Base-by-base conservation (phyloP, 495 filamentous ascomycete species). In the Cladorrhinum samala region DNA sequence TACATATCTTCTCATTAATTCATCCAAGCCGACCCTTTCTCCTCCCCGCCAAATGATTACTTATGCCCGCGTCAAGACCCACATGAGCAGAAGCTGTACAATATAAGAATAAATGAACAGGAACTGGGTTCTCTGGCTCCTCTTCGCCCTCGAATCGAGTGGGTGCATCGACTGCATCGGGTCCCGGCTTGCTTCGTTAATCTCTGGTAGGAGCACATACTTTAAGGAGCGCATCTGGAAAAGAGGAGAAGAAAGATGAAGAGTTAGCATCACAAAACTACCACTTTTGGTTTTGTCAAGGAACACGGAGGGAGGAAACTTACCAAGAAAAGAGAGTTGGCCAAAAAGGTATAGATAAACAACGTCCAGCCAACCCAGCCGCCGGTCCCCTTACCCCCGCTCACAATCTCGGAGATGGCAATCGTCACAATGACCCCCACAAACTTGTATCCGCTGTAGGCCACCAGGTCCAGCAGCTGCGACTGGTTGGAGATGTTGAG, bases 391-490 rank as follows among this genome's bases (percentile, higher is more conserved):
- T 80, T 78, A 14, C 87, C 87, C 0, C 83, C 81, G 46, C 83
- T 92, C 40, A 91, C 65, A 17, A 88, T 75, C 70, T 91, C 88
- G 4, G 88, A 83, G 1, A 90, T 70, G 24, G 86, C 73, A 42
- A 96, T 78, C 2, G 88, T 96, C 46, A 87, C 77, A 56, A 96
- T 97, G 50, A 94, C 89, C 8, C 93, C 93, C 38, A 97, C 93
- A 61, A 97, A 99, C 72, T 99, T 99, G 70, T 99, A 99, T 11
- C 94, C 94, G 5, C 87, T 91, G 67, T 99, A 99, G 2, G 94
- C 93, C 37, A 97, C 83, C 33, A 99, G 68, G 58, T 99, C 93
- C 52, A 96, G 77, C 19, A 99, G 76, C 68, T 97, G 93, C 33
- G 77, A 80, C 50, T 76, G 86, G 61, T 92, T 92, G 62, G 84